These are phyloP conservation scores for Gossypium laxum DNA, from an alignment of 441 rosid genomes.

Conservation along the genomic window DNA sequence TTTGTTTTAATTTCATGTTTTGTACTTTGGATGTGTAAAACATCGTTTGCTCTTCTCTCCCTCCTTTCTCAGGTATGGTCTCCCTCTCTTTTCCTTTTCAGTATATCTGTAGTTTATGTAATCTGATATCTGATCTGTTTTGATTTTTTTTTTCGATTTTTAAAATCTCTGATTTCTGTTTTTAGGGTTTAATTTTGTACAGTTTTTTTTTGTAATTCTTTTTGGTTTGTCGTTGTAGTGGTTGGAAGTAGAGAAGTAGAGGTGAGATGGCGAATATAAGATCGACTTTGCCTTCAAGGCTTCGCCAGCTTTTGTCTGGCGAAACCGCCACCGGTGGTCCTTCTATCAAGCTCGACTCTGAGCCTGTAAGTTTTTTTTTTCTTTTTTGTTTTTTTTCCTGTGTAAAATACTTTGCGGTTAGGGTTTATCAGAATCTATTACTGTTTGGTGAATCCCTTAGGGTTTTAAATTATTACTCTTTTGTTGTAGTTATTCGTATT, in stretches of 20 bases:
- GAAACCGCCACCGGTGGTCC: constrained; percentile 71
- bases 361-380: constrained; percentile 51
- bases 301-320: constrained; percentile 87
- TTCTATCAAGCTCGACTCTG: constrained; percentile 72
- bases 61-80: constrained; percentile 24
- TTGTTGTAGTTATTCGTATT: neutral
- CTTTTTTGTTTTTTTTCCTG: neutral
- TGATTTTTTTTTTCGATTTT: constrained; percentile 9
- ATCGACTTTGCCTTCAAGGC: constrained; percentile 85
- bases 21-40: constrained; percentile 35
- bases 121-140: constrained; percentile 28
- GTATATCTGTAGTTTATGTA: neutral
- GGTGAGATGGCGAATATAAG: constrained; percentile 67
- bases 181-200: neutral
- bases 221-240: constrained; percentile 15
- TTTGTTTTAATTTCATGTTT: neutral
- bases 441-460: neutral
- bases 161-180: neutral
- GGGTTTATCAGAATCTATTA: constrained; percentile 6
- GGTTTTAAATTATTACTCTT: neutral
- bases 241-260: constrained; percentile 36
- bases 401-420: neutral
- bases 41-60: constrained; percentile 23
- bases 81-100: neutral
- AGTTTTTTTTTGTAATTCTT: neutral